Conservation (phyloP, 805 yeast species). For the Zygoascus ofunaensis region DNA sequence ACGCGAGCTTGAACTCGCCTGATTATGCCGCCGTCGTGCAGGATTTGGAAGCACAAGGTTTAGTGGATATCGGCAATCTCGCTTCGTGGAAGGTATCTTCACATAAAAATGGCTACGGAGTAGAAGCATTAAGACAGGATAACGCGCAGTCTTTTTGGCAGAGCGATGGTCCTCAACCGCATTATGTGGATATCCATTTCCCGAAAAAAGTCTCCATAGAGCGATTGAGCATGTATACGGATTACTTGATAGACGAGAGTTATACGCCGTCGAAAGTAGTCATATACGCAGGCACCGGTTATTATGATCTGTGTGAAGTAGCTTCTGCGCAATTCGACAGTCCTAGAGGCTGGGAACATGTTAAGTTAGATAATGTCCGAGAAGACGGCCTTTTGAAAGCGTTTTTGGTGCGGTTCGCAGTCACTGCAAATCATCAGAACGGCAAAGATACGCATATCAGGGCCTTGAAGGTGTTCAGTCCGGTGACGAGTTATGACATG, state of each 20-base stretch:
- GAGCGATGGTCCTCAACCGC: conserved; percentile 89
- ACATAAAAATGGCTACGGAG: conserved; percentile 60
- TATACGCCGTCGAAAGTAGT: conserved; percentile 74
- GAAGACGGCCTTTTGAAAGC: conserved; percentile 48
- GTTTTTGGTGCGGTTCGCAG: conserved; percentile 51
- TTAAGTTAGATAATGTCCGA: conserved; percentile 47
- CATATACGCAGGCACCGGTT: conserved; percentile 67
- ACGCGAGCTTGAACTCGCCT: neutral
- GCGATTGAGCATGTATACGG: conserved; percentile 61
- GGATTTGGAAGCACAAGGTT: conserved; percentile 47
- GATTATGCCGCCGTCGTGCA: neutral
- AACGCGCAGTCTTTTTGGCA: conserved; percentile 84
- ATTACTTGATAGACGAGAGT: conserved; percentile 71
- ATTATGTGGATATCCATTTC: conserved; percentile 68
- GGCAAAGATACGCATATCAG: conserved; percentile 94
- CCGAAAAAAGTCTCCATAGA: conserved; percentile 64
- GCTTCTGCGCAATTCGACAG: conserved; percentile 47
- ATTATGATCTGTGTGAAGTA: conserved; percentile 67
- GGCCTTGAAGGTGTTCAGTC: conserved; percentile 52
- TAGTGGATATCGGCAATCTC: conserved; percentile 66
- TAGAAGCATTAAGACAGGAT: conserved; percentile 55
- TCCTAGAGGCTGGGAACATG: conserved; percentile 73
- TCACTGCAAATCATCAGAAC: conserved; percentile 77
- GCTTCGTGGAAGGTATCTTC: conserved; percentile 85
- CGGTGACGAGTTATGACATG: neutral